Conservation (phyloP, 2,329 filamentous ascomycete species). For the Alternaria conjuncta region DNA sequence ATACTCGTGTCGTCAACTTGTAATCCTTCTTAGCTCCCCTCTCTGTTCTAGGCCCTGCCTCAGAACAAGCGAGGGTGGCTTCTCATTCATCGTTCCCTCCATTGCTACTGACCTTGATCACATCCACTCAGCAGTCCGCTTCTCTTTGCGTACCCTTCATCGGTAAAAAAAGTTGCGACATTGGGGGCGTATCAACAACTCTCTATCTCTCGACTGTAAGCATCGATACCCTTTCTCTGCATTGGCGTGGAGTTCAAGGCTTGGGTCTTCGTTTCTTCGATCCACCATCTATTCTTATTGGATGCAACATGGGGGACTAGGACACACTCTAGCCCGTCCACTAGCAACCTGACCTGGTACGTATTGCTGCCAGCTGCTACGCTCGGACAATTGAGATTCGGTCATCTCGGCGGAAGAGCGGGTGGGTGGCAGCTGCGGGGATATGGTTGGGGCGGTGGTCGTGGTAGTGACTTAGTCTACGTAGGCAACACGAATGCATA, state of each 20-base stretch:
- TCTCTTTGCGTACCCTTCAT: not conserved
- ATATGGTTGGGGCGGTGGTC: not conserved
- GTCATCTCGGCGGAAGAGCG: conserved; percentile 2
- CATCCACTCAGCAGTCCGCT: not conserved
- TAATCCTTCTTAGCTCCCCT: conserved; percentile 4
- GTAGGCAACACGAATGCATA: not conserved
- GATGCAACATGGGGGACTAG: not conserved
- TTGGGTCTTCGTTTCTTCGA: not conserved
- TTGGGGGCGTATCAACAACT: not conserved
- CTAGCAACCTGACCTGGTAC: not conserved
- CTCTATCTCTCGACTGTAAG: conserved; percentile 3
- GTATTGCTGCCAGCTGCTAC: not conserved
- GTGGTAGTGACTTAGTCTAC: not conserved
- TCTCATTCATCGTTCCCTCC: conserved; percentile 1
- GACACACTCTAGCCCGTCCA: not conserved
- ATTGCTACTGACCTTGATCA: conserved; percentile 13
- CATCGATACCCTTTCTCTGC: conserved; percentile 6
- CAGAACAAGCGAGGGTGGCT: not conserved
- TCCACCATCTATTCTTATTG: not conserved
- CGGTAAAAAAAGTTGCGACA: not conserved
- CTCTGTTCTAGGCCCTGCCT: not conserved
- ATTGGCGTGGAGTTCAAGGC: conserved; percentile 5
- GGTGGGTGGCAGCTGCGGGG: not conserved
- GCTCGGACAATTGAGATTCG: conserved; percentile 6
- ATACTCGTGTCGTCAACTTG: conserved; percentile 48